Percentiles rank a stretch among this genome's conserved stretches.
phyloP scores from a whole-genome alignment of 352 stramenopile species.

The Phytophthora megakarya region DNA sequence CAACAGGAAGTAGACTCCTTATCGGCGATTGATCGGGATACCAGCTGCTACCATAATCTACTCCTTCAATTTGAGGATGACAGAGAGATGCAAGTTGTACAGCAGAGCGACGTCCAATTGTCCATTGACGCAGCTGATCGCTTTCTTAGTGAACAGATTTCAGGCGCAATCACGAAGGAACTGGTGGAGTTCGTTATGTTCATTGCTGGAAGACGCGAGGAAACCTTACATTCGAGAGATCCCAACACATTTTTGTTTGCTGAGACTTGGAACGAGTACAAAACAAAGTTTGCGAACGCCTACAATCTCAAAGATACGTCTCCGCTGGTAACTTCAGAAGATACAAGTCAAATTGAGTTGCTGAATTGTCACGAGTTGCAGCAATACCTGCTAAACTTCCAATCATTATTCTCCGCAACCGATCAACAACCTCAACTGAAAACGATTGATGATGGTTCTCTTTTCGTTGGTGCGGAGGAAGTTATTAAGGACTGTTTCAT shows the following conservation, averaged over 20 bases:
- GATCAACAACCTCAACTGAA: slow-evolving; percentile 22
- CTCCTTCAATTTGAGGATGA: slow-evolving; percentile 73
- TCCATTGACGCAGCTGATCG: slow-evolving; percentile 44
- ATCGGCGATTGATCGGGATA: slow-evolving; percentile 58
- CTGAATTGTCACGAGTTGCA: slow-evolving; percentile 47
- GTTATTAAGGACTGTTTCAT: slow-evolving; percentile 53
- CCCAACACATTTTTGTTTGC: slow-evolving; percentile 44
- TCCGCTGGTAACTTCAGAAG: slow-evolving; percentile 2
- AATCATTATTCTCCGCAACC: slow-evolving; percentile 14
- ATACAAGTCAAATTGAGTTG: slow-evolving; percentile 13
- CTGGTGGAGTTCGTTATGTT: slow-evolving; percentile 65
- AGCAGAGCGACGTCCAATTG: slow-evolving; percentile 36
- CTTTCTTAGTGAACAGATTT: slow-evolving; percentile 55
- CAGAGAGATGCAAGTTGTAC: slow-evolving; percentile 45
- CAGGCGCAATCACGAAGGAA: slow-evolving; percentile 43
- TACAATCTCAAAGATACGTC: not conserved
- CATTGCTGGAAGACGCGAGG: slow-evolving; percentile 54
- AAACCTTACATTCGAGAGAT: slow-evolving; percentile 46
- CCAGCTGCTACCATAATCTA: slow-evolving; percentile 52
- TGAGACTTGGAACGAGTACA: slow-evolving; percentile 62
- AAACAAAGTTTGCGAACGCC: slow-evolving; percentile 48
- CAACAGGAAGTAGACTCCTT: slow-evolving; percentile 52
- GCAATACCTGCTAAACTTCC: slow-evolving; percentile 53
- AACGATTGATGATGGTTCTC: slow-evolving; percentile 38
- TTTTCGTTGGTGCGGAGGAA: slow-evolving; percentile 51